Evolutionary conservation across 2,329 filamentous ascomycete genomes (phyloP).

Genomic region (Microdochium nivale): DNA sequence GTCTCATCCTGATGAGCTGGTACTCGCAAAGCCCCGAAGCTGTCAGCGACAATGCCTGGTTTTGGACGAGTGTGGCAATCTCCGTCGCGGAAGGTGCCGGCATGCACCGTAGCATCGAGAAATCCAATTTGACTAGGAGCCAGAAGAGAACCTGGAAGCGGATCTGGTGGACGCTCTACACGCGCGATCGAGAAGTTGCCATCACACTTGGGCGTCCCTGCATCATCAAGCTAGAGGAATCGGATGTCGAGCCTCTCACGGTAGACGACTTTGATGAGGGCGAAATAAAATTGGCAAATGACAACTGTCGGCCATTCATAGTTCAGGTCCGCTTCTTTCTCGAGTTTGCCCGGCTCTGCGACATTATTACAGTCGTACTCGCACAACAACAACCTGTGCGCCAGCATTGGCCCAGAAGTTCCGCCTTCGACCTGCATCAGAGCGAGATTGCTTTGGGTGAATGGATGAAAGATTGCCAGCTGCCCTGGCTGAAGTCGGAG

Average conservation of each 20-base stretch:
- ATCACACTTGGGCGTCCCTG: conserved; percentile 88
- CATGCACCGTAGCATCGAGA: conserved; percentile 95
- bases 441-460: conserved; percentile 97
- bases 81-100: conserved; percentile 94
- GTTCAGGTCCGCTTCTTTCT: conserved; percentile 97
- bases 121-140: conserved; percentile 77
- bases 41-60: conserved; percentile 99
- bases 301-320: conserved; percentile 65
- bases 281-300: conserved; percentile 64
- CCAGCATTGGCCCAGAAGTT: conserved; percentile 78
- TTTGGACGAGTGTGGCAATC: conserved; percentile 93
- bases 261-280: conserved; percentile 96
- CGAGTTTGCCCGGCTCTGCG: conserved; percentile 94
- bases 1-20: conserved; percentile 91
- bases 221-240: conserved; percentile 93
- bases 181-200: conserved; percentile 86
- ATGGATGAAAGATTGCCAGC: conserved; percentile 94
- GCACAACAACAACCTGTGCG: conserved; percentile 96
- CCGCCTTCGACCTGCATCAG: conserved; percentile 90
- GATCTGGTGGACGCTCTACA: conserved; percentile 98
- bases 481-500: conserved; percentile 82
- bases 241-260: conserved; percentile 92
- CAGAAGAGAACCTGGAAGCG: conserved; percentile 96
- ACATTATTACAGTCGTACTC: conserved; percentile 95
- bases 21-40: conserved; percentile 99